A percentile compares a stretch with the other conserved stretches of the same genome.
These are phyloP conservation scores for Lepiota brunneoincarnata DNA, from an alignment of 768 basidiomycete species.

Conservation along the genomic window DNA sequence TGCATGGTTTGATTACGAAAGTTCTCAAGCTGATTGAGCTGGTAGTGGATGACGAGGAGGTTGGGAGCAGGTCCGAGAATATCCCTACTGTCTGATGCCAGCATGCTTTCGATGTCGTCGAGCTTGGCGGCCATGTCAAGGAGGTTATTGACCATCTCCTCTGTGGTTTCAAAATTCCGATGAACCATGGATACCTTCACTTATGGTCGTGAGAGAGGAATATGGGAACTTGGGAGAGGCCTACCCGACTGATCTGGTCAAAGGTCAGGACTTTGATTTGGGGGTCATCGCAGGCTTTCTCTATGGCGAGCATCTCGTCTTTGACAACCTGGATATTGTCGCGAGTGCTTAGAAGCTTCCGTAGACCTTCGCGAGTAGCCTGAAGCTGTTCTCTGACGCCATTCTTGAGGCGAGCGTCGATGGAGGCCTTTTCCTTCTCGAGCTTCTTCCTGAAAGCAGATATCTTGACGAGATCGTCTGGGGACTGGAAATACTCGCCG, in stretches of 20 bases:
- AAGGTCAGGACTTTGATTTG: slow-evolving; percentile 79
- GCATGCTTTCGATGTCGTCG: slow-evolving; percentile 72
- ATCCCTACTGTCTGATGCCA: slow-evolving; percentile 70
- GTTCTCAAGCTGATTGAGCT: slow-evolving; percentile 86
- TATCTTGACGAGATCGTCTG: slow-evolving; percentile 90
- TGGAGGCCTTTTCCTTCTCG: slow-evolving; percentile 94
- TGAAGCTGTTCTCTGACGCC: slow-evolving; percentile 94
- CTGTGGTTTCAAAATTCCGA: slow-evolving; percentile 90
- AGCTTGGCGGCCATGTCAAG: slow-evolving; percentile 90
- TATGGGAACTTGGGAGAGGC: slow-evolving; percentile 21
- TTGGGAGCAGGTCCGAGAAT: slow-evolving; percentile 87
- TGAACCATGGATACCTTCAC: slow-evolving; percentile 91
- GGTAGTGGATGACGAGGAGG: slow-evolving; percentile 86
- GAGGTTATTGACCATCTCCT: slow-evolving; percentile 93
- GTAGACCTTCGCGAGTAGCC: slow-evolving; percentile 83
- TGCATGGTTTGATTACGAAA: slow-evolving; percentile 96
- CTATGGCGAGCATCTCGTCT: slow-evolving; percentile 83
- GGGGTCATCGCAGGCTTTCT: slow-evolving; percentile 74
- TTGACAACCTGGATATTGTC: slow-evolving; percentile 77
- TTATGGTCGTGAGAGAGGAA: neutral
- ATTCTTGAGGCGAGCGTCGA: slow-evolving; percentile 85
- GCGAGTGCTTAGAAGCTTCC: slow-evolving; percentile 75
- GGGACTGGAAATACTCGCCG: slow-evolving; percentile 88
- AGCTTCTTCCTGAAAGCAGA: slow-evolving; percentile 88
- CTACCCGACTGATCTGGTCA: slow-evolving; percentile 92